Conservation (phyloP, 208 protist species). For the Tritrichomonas musculus region DNA sequence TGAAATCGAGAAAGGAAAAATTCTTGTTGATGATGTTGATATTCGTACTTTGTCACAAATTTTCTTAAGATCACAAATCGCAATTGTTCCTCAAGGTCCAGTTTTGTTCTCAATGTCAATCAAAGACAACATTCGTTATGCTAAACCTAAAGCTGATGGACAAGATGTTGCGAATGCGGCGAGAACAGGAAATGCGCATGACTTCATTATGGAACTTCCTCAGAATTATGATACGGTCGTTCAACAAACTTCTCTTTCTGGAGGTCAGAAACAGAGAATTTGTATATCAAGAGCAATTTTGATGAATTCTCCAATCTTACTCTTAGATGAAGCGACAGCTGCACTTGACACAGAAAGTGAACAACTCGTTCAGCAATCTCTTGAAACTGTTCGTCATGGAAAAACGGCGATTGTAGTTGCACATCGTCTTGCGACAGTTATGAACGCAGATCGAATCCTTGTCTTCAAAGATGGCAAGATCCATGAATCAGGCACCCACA, state of each 20-base stretch:
- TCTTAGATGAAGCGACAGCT: slow-evolving; percentile 66
- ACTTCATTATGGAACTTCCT: neutral
- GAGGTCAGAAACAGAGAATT: slow-evolving; percentile 24
- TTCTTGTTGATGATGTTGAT: neutral
- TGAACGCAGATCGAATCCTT: slow-evolving; percentile 51
- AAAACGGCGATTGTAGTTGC: slow-evolving; percentile 75
- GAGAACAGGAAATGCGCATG: slow-evolving; percentile 33
- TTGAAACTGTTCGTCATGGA: slow-evolving; percentile 62
- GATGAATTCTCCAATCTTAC: neutral
- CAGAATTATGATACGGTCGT: neutral
- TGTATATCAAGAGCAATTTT: neutral
- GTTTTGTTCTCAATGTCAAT: slow-evolving; percentile 51
- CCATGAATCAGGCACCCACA: slow-evolving; percentile 47
- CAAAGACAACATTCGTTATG: slow-evolving; percentile 53
- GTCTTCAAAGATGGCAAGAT: slow-evolving; percentile 49
- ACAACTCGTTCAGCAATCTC: slow-evolving; percentile 65
- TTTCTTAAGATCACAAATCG: neutral
- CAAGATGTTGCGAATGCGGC: slow-evolving; percentile 52
- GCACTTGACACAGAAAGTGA: slow-evolving; percentile 73
- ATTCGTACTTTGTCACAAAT: neutral
- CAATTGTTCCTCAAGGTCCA: slow-evolving; percentile 44
- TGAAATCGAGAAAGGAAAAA: neutral
- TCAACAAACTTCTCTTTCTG: neutral
- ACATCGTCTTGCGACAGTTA: slow-evolving; percentile 73
- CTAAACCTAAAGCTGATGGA: slow-evolving; percentile 25